Evolutionary conservation across 352 stramenopile genomes (phyloP).

Genomic region (Phytophthora ohioensis): DNA sequence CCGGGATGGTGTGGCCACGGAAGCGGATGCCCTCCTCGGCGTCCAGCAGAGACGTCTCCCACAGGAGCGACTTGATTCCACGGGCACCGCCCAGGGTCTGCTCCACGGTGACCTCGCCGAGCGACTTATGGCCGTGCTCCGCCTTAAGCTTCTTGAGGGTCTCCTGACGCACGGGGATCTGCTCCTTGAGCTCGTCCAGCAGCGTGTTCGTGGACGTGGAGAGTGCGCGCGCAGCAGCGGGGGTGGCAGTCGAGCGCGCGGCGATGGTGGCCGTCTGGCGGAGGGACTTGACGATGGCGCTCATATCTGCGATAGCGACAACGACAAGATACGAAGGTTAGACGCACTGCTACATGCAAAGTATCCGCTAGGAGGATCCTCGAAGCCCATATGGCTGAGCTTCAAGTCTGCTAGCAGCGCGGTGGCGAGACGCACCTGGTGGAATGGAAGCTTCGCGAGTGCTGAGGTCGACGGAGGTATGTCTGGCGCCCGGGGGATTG

Average conservation of each 20-base stretch:
- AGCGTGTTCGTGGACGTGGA: slow-evolving; percentile 78
- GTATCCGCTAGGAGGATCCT: slow-evolving; percentile 15
- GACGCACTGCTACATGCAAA: slow-evolving; percentile 12
- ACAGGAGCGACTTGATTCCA: slow-evolving; percentile 99
- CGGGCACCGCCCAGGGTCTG: slow-evolving; percentile 97
- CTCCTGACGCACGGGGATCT: slow-evolving; percentile 93
- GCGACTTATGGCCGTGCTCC: slow-evolving; percentile 93
- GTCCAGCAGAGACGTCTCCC: slow-evolving; percentile 97
- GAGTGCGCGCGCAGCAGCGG: slow-evolving; percentile 60
- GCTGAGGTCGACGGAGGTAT: slow-evolving; percentile 23
- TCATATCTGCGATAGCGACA: slow-evolving; percentile 48
- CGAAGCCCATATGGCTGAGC: slow-evolving; percentile 14
- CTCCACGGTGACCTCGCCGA: slow-evolving; percentile 96
- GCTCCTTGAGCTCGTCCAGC: slow-evolving; percentile 86
- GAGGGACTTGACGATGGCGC: slow-evolving; percentile 75
- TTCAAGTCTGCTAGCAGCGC: slow-evolving; percentile 8
- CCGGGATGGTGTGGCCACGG: slow-evolving; percentile 98
- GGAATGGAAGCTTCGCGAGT: slow-evolving; percentile 8
- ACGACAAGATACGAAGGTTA: slow-evolving; percentile 9
- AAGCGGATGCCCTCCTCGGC: slow-evolving; percentile 98
- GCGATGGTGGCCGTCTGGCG: slow-evolving; percentile 56
- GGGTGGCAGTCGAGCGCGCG: slow-evolving; percentile 37
- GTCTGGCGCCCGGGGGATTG: slow-evolving; percentile 38
- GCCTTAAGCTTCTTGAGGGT: slow-evolving; percentile 95
- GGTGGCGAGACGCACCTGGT: slow-evolving; percentile 24